Conservation (phyloP, 257 asterid species). For the Nyctanthes arbortristis region DNA sequence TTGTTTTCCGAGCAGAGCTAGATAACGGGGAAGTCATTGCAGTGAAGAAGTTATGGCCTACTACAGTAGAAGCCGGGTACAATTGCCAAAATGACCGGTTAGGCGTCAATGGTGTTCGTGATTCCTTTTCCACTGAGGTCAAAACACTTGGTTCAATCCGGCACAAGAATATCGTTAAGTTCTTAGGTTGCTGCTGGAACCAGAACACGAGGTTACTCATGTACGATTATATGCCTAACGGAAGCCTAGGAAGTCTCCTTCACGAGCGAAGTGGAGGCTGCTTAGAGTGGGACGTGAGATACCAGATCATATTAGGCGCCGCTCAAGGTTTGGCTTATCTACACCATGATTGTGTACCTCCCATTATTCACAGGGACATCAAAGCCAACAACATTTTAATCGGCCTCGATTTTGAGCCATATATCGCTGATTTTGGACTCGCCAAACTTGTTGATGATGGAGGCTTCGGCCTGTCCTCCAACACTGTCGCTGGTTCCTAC, state of each 20-base stretch:
- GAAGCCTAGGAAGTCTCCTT: constrained; percentile 76
- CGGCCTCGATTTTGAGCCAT: constrained; percentile 80
- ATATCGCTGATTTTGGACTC: constrained; percentile 86
- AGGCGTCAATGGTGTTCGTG: constrained; percentile 47
- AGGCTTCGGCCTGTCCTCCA: constrained; percentile 68
- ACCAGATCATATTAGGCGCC: constrained; percentile 63
- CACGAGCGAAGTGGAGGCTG: constrained; percentile 63
- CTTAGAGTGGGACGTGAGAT: constrained; percentile 84
- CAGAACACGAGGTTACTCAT: constrained; percentile 65
- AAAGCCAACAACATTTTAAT: constrained; percentile 84
- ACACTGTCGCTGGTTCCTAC: constrained; percentile 77
- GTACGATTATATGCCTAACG: constrained; percentile 92
- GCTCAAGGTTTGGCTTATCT: constrained; percentile 85
- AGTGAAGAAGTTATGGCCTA: constrained; percentile 81
- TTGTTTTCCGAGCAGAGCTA: constrained; percentile 65
- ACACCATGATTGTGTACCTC: constrained; percentile 87
- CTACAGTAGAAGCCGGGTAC: constrained; percentile 35
- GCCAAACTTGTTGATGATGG: constrained; percentile 74
- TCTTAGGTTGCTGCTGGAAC: constrained; percentile 92
- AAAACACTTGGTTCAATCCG: constrained; percentile 78
- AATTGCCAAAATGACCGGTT: constrained; percentile 30
- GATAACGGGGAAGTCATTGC: constrained; percentile 66
- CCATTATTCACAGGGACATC: constrained; percentile 82
- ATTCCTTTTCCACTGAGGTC: constrained; percentile 81
- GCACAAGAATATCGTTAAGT: constrained; percentile 78